A percentile compares a stretch with the other conserved stretches of the same genome.
Conservation (phyloP, 768 basidiomycete genomes). For the Phlebiopsis gigantea region DNA sequence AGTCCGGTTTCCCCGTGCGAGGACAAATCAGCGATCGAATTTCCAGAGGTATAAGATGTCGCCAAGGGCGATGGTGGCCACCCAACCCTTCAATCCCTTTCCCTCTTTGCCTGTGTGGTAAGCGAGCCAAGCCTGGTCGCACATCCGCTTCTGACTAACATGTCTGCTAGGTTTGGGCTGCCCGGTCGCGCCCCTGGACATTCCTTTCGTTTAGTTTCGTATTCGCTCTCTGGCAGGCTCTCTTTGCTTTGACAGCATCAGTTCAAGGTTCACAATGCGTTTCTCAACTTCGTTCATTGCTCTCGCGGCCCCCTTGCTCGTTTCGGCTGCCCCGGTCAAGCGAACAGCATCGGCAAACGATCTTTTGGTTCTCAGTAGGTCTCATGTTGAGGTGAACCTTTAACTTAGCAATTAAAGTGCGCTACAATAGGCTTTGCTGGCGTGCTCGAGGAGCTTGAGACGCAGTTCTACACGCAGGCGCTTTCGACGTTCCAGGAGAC, state of each 20-base stretch:
- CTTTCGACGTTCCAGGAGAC: constrained; percentile 56
- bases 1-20: constrained; percentile 6
- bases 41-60: constrained; percentile 5
- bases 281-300: constrained; percentile 21
- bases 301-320: constrained; percentile 22
- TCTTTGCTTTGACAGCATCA: constrained; percentile 18
- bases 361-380: constrained; percentile 58
- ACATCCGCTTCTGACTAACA: not conserved
- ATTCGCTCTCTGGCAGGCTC: constrained; percentile 24
- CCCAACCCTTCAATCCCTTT: constrained; percentile 18
- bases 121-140: not conserved
- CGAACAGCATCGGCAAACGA: constrained; percentile 36
- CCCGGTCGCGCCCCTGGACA: constrained; percentile 65
- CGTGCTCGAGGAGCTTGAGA: constrained; percentile 71
- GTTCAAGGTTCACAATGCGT: constrained; percentile 16
- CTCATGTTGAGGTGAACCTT: too few species aligned
- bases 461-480: constrained; percentile 62
- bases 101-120: constrained; percentile 13
- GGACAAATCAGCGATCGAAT: not conserved
- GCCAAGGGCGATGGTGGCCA: constrained; percentile 1
- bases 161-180: constrained; percentile 47
- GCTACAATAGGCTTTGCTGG: constrained; percentile 74
- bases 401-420: too few species aligned
- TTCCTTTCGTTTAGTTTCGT: constrained; percentile 20
- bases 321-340: constrained; percentile 22